phyloP scores from a whole-genome alignment of 371 early-diverging fungal species.

The Mortierella sp. region DNA sequence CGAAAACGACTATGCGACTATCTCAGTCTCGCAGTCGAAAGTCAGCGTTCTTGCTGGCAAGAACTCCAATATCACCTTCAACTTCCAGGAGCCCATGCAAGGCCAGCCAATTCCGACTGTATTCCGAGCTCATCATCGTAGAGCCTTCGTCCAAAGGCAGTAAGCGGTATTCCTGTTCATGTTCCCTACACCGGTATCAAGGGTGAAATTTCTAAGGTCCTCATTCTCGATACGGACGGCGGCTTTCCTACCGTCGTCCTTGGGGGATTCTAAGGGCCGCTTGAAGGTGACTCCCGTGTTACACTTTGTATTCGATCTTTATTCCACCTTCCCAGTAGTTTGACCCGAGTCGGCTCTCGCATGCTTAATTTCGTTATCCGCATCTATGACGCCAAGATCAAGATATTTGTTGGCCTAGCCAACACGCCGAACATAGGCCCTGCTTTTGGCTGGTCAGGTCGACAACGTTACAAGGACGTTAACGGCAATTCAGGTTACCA shows the following conservation, averaged over 20 bases:
- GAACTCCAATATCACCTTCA: slow-evolving; percentile 55
- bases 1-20: slow-evolving; percentile 52
- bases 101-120: slow-evolving; percentile 41
- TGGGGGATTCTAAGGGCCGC: slow-evolving; percentile 1
- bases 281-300: slow-evolving; percentile 13
- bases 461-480: slow-evolving; percentile 7
- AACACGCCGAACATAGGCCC: not conserved
- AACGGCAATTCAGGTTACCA: slow-evolving; percentile 7
- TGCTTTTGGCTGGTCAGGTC: slow-evolving; percentile 29
- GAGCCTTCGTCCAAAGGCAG: slow-evolving; percentile 44
- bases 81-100: slow-evolving; percentile 56
- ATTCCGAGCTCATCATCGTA: slow-evolving; percentile 49
- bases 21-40: slow-evolving; percentile 41
- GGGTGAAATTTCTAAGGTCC: slow-evolving; percentile 61
- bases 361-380: slow-evolving; percentile 39
- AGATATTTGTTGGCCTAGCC: slow-evolving; percentile 24
- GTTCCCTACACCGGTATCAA: slow-evolving; percentile 69
- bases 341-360: slow-evolving; percentile 45
- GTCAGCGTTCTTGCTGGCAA: slow-evolving; percentile 59
- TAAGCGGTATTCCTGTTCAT: slow-evolving; percentile 37
- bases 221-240: slow-evolving; percentile 57
- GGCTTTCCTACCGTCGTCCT: slow-evolving; percentile 12
- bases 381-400: slow-evolving; percentile 10
- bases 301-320: slow-evolving; percentile 22
- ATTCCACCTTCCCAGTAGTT: slow-evolving; percentile 13